phyloP scores from a whole-genome alignment of 257 asterid genomes.

The Gynochthodes officinalis region DNA sequence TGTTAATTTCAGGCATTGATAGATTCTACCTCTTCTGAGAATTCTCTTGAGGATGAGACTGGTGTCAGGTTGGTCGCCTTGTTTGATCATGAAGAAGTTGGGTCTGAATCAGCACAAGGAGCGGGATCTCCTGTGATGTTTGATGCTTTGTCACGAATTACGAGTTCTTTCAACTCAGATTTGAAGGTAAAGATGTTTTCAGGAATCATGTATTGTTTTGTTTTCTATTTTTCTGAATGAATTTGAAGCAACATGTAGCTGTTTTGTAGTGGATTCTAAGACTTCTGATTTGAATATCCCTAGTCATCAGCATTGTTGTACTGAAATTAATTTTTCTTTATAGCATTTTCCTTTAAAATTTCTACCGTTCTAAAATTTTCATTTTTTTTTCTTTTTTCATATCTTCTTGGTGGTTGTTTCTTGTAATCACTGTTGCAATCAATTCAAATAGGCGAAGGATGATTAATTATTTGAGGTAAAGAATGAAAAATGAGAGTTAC shows the following conservation, averaged over 20 bases:
- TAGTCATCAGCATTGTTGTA: background rate
- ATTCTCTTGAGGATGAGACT: conserved; percentile 69
- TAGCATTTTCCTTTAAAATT: background rate
- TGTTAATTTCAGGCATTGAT: conserved; percentile 71
- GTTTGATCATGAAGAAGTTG: conserved; percentile 97
- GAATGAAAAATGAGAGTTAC: background rate
- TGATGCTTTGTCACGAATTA: conserved; percentile 87
- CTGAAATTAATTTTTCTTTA: background rate
- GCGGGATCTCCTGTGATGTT: conserved; percentile 91
- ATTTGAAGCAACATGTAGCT: background rate
- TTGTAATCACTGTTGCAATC: background rate
- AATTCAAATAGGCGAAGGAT: background rate
- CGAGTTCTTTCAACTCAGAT: conserved; percentile 68
- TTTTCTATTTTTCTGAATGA: background rate
- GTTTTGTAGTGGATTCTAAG: background rate
- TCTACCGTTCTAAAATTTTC: background rate
- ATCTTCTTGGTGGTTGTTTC: background rate
- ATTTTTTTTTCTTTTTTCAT: background rate
- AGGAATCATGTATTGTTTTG: background rate
- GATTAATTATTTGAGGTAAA: background rate
- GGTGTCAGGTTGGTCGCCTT: conserved; percentile 93
- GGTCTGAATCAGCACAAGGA: conserved; percentile 96
- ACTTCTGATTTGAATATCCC: background rate
- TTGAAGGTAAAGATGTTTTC: conserved; percentile 46
- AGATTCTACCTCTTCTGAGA: conserved; percentile 66